A percentile compares a stretch with the other conserved stretches of the same genome.
phyloP scores from a whole-genome alignment of 2,329 filamentous ascomycete genomes.

The Fonsecaea pedrosoi region DNA sequence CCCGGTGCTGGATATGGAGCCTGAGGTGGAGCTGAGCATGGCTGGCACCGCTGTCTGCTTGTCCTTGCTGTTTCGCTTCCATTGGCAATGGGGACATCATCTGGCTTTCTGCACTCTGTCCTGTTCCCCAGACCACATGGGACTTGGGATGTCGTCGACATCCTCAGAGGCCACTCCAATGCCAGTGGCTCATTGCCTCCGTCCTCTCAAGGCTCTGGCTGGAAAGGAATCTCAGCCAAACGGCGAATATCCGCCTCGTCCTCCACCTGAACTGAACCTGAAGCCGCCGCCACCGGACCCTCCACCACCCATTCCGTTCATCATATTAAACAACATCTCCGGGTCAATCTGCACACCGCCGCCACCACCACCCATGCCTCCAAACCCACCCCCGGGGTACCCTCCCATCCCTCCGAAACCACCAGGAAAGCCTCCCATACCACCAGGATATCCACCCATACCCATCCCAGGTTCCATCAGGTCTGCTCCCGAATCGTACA shows the following conservation, averaged over 20 bases:
- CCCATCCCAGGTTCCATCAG: conserved; percentile 83
- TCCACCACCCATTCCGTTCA: conserved; percentile 53
- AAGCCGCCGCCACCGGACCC: conserved; percentile 33
- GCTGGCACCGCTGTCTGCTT: not conserved
- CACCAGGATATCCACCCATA: conserved; percentile 45
- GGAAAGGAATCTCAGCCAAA: conserved; percentile 30
- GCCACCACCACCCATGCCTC: conserved; percentile 48
- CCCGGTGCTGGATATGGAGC: not conserved
- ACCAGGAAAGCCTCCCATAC: conserved; percentile 51
- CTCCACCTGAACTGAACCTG: conserved; percentile 36
- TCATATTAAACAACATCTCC: conserved; percentile 49
- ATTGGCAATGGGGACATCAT: not conserved
- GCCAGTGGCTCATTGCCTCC: not conserved
- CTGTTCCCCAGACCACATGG: not conserved
- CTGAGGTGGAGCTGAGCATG: not conserved
- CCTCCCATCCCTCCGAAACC: conserved; percentile 48
- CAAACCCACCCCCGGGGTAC: conserved; percentile 44
- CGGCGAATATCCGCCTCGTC: conserved; percentile 37
- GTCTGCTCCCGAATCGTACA: conserved; percentile 92
- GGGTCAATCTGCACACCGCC: conserved; percentile 48
- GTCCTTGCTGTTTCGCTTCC: not conserved
- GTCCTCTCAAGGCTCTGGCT: not conserved
- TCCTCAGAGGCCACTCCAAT: not conserved
- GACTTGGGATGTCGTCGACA: not conserved
- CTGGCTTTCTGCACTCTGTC: not conserved